Evolutionary conservation across 2,329 filamentous ascomycete genomes (phyloP).

Genomic region (Xylaria sp.): DNA sequence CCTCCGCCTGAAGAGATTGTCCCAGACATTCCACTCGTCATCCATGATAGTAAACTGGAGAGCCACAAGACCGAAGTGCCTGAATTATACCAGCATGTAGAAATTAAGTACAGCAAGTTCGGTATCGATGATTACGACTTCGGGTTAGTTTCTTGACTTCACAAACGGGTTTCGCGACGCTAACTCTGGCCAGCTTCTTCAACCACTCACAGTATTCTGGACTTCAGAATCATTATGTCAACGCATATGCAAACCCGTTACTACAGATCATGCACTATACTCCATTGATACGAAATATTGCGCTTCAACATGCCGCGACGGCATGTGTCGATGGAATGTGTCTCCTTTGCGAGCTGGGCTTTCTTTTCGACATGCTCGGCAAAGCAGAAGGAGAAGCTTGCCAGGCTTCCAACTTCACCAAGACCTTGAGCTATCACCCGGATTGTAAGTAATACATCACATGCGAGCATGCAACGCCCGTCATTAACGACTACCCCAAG

Average conservation of each 20-base stretch:
- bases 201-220: constrained; percentile 94
- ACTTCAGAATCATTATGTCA: constrained; percentile 94
- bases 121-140: constrained; percentile 99
- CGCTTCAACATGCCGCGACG: constrained; percentile 88
- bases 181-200: constrained; percentile 73
- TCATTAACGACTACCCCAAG: constrained; percentile 53
- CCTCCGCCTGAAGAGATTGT: constrained; percentile 56
- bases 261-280: constrained; percentile 93
- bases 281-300: constrained; percentile 85
- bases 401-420: constrained; percentile 94
- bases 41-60: constrained; percentile 77
- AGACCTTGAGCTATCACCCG: constrained; percentile 84
- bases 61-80: constrained; percentile 84
- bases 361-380: constrained; percentile 96
- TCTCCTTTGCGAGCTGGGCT: constrained; percentile 92
- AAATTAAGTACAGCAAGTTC: constrained; percentile 99
- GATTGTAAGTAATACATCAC: constrained; percentile 64
- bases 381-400: constrained; percentile 95
- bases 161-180: not conserved
- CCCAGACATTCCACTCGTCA: constrained; percentile 70
- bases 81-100: constrained; percentile 89
- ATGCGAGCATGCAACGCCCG: not conserved
- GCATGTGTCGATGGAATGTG: constrained; percentile 85
- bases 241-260: constrained; percentile 94
- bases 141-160: constrained; percentile 64